Evolutionary conservation across 768 basidiomycete genomes (phyloP), one percentile per base, ranked within the genome.

Genomic region (Sistotremastrum suecicum): DNA sequence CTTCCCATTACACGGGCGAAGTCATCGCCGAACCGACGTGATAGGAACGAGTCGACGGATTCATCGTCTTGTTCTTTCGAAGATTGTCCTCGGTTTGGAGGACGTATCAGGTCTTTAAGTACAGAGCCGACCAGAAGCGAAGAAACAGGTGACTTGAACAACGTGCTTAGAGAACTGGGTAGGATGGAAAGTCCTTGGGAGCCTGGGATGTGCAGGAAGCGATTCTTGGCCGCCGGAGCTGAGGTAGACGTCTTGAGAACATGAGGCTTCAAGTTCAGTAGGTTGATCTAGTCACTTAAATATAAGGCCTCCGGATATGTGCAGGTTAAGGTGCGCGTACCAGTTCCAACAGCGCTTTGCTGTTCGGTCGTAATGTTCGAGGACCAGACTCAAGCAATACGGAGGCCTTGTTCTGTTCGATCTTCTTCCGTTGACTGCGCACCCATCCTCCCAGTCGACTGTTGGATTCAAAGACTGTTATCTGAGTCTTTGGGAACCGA

Each of bases 361-460:
- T 75, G 43, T 78, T 78, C 0, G 92, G 88, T 35, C 91, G 63
- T 32, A 99, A 65, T 10, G 87, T 92, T 37, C 92, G 67, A 29
- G 94, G 91, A 1, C 94, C 94, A 28, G 75, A 70, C 65, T 99
- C 94, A 4, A 97, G 65, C 3, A 86, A 57, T 7, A 90, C 69
- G 3, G 58, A 56, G 8, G 63, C 65, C 5, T 57, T 58, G 37
- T 58, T 52, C 37, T 48, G 34, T 46, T 48, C 37, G 6, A 84
- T 51, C 5, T 63, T 52, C 20, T 80, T 67, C 11, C 71, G 69
- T 46, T 77, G 70, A 42, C 74, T 83, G 44, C 64, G 68, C 1
- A 89, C 73, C 92, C 91, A 97, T n/a, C 94, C 94, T 8, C 94
- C 94, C 4, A 83, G 59, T 2, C 76, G 66, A 1, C 61, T 42